Conservation (phyloP, 2,329 filamentous ascomycete species). For the Lasiodiplodia citricola region DNA sequence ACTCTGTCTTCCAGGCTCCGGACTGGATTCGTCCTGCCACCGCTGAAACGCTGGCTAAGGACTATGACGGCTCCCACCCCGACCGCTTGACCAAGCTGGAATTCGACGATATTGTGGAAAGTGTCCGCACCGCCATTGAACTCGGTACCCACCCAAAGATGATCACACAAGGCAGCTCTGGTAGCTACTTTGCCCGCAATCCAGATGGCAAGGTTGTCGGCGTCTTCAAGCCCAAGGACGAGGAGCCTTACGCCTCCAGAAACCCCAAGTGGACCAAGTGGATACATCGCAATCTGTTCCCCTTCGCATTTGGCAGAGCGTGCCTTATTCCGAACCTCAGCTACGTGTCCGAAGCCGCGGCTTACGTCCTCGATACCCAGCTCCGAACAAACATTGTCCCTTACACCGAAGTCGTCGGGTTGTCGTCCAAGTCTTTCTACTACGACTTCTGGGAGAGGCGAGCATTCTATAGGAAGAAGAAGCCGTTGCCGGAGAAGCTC, state of each 20-base stretch:
- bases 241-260: slow-evolving; percentile 94
- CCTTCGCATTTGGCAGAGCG: slow-evolving; percentile 93
- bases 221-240: slow-evolving; percentile 98
- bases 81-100: slow-evolving; percentile 76
- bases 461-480: slow-evolving; percentile 85
- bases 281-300: slow-evolving; percentile 97
- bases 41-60: slow-evolving; percentile 70
- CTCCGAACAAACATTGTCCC: slow-evolving; percentile 91
- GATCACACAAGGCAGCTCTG: slow-evolving; percentile 96
- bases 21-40: slow-evolving; percentile 84
- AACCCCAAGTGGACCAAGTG: slow-evolving; percentile 99
- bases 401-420: slow-evolving; percentile 91
- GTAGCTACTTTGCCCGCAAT: slow-evolving; percentile 96
- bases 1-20: slow-evolving; percentile 94
- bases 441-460: slow-evolving; percentile 97
- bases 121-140: slow-evolving; percentile 87
- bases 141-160: slow-evolving; percentile 91
- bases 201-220: slow-evolving; percentile 91
- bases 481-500: slow-evolving; percentile 83
- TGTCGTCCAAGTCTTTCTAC: slow-evolving; percentile 96
- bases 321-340: slow-evolving; percentile 97
- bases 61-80: slow-evolving; percentile 59
- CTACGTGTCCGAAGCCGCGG: slow-evolving; percentile 96
- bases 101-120: slow-evolving; percentile 88
- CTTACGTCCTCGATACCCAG: slow-evolving; percentile 91